Base-by-base conservation (phyloP, 805 yeast species). In the Wickerhamomyces queroliae region DNA sequence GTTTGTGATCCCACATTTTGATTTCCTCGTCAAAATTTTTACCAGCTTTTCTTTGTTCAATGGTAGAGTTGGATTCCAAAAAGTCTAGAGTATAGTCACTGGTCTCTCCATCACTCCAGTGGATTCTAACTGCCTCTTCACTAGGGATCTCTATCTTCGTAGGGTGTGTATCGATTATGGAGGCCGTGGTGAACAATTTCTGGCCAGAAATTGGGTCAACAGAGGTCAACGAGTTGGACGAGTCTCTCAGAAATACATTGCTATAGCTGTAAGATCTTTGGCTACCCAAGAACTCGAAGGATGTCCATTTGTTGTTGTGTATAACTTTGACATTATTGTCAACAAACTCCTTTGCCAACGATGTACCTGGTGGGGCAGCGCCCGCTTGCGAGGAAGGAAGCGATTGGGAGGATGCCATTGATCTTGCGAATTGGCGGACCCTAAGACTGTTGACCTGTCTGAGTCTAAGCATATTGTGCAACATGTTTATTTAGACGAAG, bases 171-270 rank as follows among this genome's bases (percentile, higher is more conserved):
- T 46, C 43, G 41, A 63, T 50, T 39, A 74, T 58, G 37, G 66
- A 54, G 1, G 76, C 79, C 0, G 89, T 80, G n/a, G 83, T 72
- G 58, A 81, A 79, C 22, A 70, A 52, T 53, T 81, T 83, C 52
- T 83, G 90, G 16, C 71, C 70, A 0, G 85, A 70, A 20, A 58
- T 52, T 3, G 66, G 61, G 46, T 84, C 85, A 5, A 80, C 66
- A 0, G 84, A 75, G 10, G 49, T 52, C 1, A 61, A 46, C 12
- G 74, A 61, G 4, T 57, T 52, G 35, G 87, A 79, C 0, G 87
- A 69, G 50, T 84, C 95, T 51, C 91, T 68, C 16, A 85, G 63
- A 48, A 84, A 82, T 1, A 72, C 59, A 37, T 72, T 76, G 48
- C 64, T 70, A 55, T 46, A 50, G 10, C 50, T 47, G 18, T 36